phyloP scores from a whole-genome alignment of 2,329 filamentous ascomycete species.

The Septoria linicola region DNA sequence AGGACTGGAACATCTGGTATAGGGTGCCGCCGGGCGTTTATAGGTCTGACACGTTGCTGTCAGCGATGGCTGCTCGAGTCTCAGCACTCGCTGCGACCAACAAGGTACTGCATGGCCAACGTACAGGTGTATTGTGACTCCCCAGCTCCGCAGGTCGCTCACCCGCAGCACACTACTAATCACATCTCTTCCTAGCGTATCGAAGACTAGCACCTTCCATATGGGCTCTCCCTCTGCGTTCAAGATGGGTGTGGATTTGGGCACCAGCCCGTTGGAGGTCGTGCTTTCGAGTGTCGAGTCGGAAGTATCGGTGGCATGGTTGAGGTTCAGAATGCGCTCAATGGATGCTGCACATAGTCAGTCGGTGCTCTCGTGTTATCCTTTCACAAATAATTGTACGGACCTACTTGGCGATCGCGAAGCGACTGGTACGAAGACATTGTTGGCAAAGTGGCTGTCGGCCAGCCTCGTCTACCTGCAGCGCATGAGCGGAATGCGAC shows the following conservation, averaged over 20 bases:
- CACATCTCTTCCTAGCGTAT: constrained; percentile 86
- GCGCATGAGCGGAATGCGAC: constrained; percentile 25
- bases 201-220: constrained; percentile 97
- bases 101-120: constrained; percentile 28
- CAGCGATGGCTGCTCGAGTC: constrained; percentile 34
- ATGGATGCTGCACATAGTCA: constrained; percentile 66
- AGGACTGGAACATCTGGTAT: constrained; percentile 96
- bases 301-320: constrained; percentile 63
- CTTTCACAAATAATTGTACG: constrained; percentile 38
- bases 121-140: constrained; percentile 95
- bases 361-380: constrained; percentile 19
- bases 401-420: constrained; percentile 71
- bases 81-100: constrained; percentile 30
- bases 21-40: constrained; percentile 75
- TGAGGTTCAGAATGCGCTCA: constrained; percentile 93
- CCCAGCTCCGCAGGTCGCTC: constrained; percentile 86
- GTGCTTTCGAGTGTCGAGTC: constrained; percentile 63
- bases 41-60: constrained; percentile 57
- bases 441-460: constrained; percentile 34
- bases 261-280: constrained; percentile 60
- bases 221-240: constrained; percentile 87
- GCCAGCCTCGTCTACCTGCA: constrained; percentile 32
- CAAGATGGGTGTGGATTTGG: constrained; percentile 73
- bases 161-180: constrained; percentile 95
- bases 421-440: constrained; percentile 62